Evolutionary conservation across 768 basidiomycete genomes (phyloP), one percentile per base, ranked within the genome.

Genomic region (Russula virescens): DNA sequence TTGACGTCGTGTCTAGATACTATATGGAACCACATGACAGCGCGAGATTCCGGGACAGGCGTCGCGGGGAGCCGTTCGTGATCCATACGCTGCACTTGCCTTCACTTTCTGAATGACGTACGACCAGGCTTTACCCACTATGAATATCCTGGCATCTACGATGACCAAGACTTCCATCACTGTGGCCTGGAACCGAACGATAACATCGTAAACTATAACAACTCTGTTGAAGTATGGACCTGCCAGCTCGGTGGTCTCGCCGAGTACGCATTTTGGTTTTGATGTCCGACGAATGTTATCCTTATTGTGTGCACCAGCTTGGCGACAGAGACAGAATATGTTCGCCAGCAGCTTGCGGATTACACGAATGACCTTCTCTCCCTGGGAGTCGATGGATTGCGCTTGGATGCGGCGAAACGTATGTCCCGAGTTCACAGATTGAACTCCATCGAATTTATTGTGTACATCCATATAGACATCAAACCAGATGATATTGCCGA

Each of bases 371-470:
- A 88, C 57, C 71, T 88, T 1, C 62, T 87, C 26, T 81, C 81
- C 0, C 75, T 89, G 10, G 86, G 86, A 1, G 79, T 83, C 0
- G 83, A 85, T 63, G 86, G 86, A 0, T 73, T 87, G 31, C 78
- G 86, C 1, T 72, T 87, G 23, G 86, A 88, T 68, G 84, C 86
- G 19, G 78, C 84, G 0, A 88, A 88, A 74, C 78, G 85, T 86
- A 66, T 60, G 77, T 55, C 9, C 31, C 11, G 5, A 8, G 40
- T 23, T 5, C 35, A 38, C 5, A 21, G 10, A 26, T 40, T 52
- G 28, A 40, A 16, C 46, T 47, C 23, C 28, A 23, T 7, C 6
- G 5, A 40, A 43, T 52, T 59, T 56, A 48, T 55, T 31, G 18
- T 28, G n/a, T 28, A 14, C 31, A 18, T 18, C n/a, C n/a, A 11